Evolutionary conservation across 2,329 filamentous ascomycete species (phyloP).

Genomic region (Aspergillus spinulosporus): DNA sequence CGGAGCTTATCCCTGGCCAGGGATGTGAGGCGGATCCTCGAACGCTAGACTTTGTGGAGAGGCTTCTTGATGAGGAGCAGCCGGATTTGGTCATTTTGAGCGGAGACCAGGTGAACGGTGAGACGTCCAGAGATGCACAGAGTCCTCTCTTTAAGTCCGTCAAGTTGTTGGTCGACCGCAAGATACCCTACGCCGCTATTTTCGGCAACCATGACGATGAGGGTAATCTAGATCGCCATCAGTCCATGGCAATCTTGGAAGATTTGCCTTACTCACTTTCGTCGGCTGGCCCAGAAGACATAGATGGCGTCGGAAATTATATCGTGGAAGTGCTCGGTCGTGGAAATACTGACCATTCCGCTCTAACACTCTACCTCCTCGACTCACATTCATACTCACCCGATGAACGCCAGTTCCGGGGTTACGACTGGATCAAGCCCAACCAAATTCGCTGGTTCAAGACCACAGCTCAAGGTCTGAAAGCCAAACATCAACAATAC

Average conservation of each 20-base stretch:
- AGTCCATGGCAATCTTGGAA: conserved; percentile 83
- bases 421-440: conserved; percentile 96
- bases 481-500: conserved; percentile 78
- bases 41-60: conserved; percentile 84
- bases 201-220: conserved; percentile 99
- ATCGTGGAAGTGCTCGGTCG: conserved; percentile 84
- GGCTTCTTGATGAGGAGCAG: conserved; percentile 85
- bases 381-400: conserved; percentile 92
- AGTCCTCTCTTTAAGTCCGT: conserved; percentile 93
- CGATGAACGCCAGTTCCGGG: conserved; percentile 81
- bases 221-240: conserved; percentile 70
- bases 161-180: conserved; percentile 77
- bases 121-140: conserved; percentile 86
- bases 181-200: conserved; percentile 89
- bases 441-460: conserved; percentile 95
- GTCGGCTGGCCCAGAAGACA: conserved; percentile 74
- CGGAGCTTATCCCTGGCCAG: conserved; percentile 64
- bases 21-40: conserved; percentile 88
- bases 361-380: conserved; percentile 89
- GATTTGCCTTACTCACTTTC: conserved; percentile 86
- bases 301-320: conserved; percentile 94
- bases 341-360: conserved; percentile 77
- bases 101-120: conserved; percentile 94
- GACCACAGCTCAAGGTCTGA: conserved; percentile 70
- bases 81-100: conserved; percentile 89